Conservation (phyloP, 805 yeast genomes). For the Candida hispaniensis region DNA sequence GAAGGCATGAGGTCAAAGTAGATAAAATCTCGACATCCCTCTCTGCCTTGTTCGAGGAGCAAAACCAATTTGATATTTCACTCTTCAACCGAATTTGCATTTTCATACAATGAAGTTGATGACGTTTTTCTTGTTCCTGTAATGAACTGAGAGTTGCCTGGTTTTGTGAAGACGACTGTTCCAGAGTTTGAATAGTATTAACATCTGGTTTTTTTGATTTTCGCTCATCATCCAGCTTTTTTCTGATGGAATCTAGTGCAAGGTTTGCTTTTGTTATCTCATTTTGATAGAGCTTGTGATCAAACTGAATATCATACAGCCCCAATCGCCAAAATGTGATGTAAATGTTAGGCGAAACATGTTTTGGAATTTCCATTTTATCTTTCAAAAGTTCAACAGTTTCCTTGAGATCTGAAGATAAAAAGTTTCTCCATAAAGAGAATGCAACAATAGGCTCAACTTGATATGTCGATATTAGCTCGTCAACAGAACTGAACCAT, state of each 20-base stretch:
- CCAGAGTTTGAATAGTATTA: neutral
- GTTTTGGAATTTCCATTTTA: constrained; percentile 24
- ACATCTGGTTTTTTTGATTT: constrained; percentile 9
- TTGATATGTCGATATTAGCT: constrained; percentile 24
- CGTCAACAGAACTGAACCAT: constrained; percentile 17
- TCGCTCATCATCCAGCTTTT: constrained; percentile 1
- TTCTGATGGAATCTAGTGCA: constrained; percentile 20
- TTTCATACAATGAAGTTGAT: constrained; percentile 33
- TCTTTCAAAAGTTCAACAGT: constrained; percentile 22
- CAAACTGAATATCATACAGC: constrained; percentile 57
- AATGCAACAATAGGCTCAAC: constrained; percentile 49
- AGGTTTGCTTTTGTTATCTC: constrained; percentile 36
- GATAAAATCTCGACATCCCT: constrained; percentile 17
- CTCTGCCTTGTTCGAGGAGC: constrained; percentile 12
- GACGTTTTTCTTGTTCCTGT: constrained; percentile 38
- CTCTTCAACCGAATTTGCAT: constrained; percentile 27
- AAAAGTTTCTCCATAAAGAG: constrained; percentile 55
- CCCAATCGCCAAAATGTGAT: constrained; percentile 63
- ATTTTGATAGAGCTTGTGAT: constrained; percentile 38
- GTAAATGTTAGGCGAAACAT: constrained; percentile 35
- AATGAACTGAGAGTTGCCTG: no score
- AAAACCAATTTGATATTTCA: constrained; percentile 27
- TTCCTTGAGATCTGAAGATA: constrained; percentile 33
- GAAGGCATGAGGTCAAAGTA: constrained; percentile 52
- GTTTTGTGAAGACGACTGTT: no score